Evolutionary conservation across 805 yeast genomes (phyloP).

Genomic region (Barnettozyma vustinii): DNA sequence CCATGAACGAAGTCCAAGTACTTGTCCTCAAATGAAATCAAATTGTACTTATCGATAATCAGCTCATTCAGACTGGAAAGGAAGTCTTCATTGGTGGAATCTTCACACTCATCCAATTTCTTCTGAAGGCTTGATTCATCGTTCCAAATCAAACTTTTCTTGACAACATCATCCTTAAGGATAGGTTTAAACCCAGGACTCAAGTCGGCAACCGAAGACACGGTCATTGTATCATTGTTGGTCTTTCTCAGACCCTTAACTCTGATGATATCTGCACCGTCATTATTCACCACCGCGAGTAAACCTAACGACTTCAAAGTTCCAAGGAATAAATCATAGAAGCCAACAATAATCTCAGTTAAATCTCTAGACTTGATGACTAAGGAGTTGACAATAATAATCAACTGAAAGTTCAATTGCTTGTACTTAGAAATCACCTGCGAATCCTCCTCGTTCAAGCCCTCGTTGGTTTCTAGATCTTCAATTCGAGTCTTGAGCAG

Average conservation of each 20-base stretch:
- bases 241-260: slow-evolving; percentile 71
- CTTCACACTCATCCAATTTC: slow-evolving; percentile 8
- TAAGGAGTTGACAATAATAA: slow-evolving; percentile 28
- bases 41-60: slow-evolving; percentile 18
- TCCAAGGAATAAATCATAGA: slow-evolving; percentile 17
- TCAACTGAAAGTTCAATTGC: slow-evolving; percentile 27
- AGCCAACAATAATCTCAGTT: slow-evolving; percentile 31
- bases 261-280: slow-evolving; percentile 48
- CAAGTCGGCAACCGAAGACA: slow-evolving; percentile 28
- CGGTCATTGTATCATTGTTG: slow-evolving; percentile 26
- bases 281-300: slow-evolving; percentile 40
- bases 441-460: slow-evolving; percentile 24
- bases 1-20: slow-evolving; percentile 20
- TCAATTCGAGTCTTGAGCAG: slow-evolving; percentile 38
- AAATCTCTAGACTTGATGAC: slow-evolving; percentile 37
- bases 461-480: slow-evolving; percentile 45
- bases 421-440: slow-evolving; percentile 8
- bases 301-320: slow-evolving; percentile 52
- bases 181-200: slow-evolving; percentile 36
- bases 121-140: slow-evolving; percentile 25
- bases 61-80: slow-evolving; percentile 15
- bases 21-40: slow-evolving; percentile 22
- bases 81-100: slow-evolving; percentile 10
- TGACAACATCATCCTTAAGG: slow-evolving; percentile 32
- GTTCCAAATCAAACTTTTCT: slow-evolving; percentile 42